phyloP scores from a whole-genome alignment of 2,329 filamentous ascomycete genomes.

The Cordyceps militaris region DNA sequence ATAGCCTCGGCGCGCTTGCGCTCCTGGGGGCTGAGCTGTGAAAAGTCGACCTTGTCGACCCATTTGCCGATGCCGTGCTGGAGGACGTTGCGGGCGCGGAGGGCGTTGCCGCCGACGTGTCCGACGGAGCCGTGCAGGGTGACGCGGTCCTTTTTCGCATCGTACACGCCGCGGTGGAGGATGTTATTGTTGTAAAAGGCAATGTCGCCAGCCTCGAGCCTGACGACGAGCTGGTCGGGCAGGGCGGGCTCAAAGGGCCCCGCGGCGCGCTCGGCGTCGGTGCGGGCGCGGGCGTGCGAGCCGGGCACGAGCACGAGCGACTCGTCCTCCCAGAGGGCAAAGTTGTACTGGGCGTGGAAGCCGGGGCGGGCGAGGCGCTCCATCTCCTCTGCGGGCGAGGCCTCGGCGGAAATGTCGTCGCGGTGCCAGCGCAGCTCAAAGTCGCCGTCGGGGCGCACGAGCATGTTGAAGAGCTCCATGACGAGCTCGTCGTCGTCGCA shows the following conservation, averaged over 20 bases:
- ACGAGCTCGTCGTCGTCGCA: slow-evolving; percentile 57
- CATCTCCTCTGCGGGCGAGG: slow-evolving; percentile 59
- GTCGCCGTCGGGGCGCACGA: slow-evolving; percentile 62
- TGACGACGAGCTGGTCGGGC: slow-evolving; percentile 58
- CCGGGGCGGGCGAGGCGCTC: slow-evolving; percentile 52
- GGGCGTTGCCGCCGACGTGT: slow-evolving; percentile 44
- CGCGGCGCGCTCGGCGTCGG: slow-evolving; percentile 59
- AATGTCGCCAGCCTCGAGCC: slow-evolving; percentile 65
- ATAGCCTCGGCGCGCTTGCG: slow-evolving; percentile 53
- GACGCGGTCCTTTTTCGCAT: slow-evolving; percentile 51
- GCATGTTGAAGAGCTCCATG: slow-evolving; percentile 83
- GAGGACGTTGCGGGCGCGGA: slow-evolving; percentile 63
- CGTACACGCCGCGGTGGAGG: slow-evolving; percentile 64
- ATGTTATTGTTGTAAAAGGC: slow-evolving; percentile 93
- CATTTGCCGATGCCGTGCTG: slow-evolving; percentile 67
- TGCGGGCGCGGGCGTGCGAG: slow-evolving; percentile 65
- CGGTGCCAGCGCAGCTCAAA: slow-evolving; percentile 80
- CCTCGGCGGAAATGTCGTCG: slow-evolving; percentile 69
- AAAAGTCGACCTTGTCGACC: slow-evolving; percentile 54
- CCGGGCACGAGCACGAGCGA: slow-evolving; percentile 72
- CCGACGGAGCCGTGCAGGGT: slow-evolving; percentile 69
- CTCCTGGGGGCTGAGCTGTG: slow-evolving; percentile 34
- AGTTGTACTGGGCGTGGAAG: slow-evolving; percentile 80
- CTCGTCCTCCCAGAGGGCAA: slow-evolving; percentile 69
- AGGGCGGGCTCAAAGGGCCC: slow-evolving; percentile 56